Conservation (phyloP, 345 rosid genomes). For the Eucalyptus victrix region DNA sequence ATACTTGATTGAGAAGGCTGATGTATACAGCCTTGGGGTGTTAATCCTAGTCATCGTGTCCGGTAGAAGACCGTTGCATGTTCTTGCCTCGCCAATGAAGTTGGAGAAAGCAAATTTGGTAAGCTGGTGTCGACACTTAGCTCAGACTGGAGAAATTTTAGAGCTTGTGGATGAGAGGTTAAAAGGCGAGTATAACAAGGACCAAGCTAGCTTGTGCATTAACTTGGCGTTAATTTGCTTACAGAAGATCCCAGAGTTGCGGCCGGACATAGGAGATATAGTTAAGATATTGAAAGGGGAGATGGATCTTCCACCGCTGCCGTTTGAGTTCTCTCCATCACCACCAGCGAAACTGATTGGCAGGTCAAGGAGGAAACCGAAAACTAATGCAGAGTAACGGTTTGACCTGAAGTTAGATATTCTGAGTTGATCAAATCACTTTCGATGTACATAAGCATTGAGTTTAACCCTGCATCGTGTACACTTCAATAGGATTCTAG, state of each 20-base stretch:
- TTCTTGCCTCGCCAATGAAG: constrained; percentile 91
- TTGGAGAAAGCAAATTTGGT: constrained; percentile 93
- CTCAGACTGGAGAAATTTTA: constrained; percentile 68
- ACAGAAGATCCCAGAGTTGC: constrained; percentile 80
- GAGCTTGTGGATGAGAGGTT: constrained; percentile 86
- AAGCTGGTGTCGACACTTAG: constrained; percentile 94
- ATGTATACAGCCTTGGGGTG: constrained; percentile 93
- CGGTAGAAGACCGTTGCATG: constrained; percentile 89
- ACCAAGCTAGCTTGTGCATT: constrained; percentile 79
- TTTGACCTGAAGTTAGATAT: not conserved
- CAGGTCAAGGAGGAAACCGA: constrained; percentile 47
- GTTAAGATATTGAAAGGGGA: constrained; percentile 85
- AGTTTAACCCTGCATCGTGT: not conserved
- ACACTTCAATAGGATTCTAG: not conserved
- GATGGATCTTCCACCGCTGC: constrained; percentile 53
- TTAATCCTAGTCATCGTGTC: constrained; percentile 84
- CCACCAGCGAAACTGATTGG: constrained; percentile 62
- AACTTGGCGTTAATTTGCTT: constrained; percentile 77
- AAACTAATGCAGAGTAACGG: constrained; percentile 29
- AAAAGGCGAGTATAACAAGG: constrained; percentile 58
- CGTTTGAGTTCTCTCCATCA: constrained; percentile 85
- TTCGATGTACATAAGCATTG: not conserved
- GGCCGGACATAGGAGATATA: constrained; percentile 76
- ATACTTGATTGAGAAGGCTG: constrained; percentile 90
- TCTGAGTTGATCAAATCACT: not conserved